Evolutionary conservation across 148 eudicot species (phyloP), one percentile per base, ranked within the genome.

Genomic region (Oxyria digyna): DNA sequence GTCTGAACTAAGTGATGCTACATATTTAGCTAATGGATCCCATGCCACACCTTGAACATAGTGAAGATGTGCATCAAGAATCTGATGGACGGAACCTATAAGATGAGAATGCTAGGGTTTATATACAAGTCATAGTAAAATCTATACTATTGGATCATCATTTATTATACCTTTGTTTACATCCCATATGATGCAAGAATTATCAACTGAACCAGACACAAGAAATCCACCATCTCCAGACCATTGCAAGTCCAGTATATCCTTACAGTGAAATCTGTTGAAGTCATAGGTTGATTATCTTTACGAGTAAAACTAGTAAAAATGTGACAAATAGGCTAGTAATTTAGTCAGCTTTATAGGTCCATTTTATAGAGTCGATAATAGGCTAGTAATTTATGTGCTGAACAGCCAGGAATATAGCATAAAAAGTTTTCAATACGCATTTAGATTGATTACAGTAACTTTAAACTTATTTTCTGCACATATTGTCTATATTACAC

Each of bases 21-120:
- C 82, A 70, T 86, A 94, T 69, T 85, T 90, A 20, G 83, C 72
- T 68, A 94, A 78, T 38, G 98, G 98, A 83, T 90, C 98, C 96
- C 95, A 94, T 50, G 98, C 96, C 37, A 94, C 98, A 71, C 98
- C 97, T 81, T 94, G 98, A 74, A 94, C 98, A 75, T 90, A 94
- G 81, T 90, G 98, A 37, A 80, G 85, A 85, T 94, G 98, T 62
- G 80, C 87, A 82, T 94, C 96, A 69, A 94, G 78, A 59, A 90
- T 94, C 83, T 94, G 98, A 79, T 78, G 86, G 46, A 94, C 97
- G 67, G 89, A 85, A 68, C 96, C 97, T 90, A 73, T 70, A 77
- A 45, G 31, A 76, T 20, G 52, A 9, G 72, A 27, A 42, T 29
- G 24, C 67, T 68, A 42, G 72, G 70, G 48, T 43, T 59, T 63